Base-by-base conservation (phyloP, 1,139 yeast species). In the Suhomyces taliae region DNA sequence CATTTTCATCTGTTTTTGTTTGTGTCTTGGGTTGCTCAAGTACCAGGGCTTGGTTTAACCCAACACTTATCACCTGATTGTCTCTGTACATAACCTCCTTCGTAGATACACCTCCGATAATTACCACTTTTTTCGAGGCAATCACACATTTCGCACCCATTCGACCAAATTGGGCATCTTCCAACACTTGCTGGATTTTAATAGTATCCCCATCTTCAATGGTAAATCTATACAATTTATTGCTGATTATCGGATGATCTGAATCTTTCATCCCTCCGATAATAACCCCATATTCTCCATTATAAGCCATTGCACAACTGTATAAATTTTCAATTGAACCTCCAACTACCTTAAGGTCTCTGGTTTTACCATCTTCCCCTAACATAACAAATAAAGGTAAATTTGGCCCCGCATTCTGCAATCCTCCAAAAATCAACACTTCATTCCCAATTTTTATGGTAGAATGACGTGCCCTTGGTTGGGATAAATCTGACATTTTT, bases 91-190 rank as follows among this genome's bases (percentile, higher is more conserved):
- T 69, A 8, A 78, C 60, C 43, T 65, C 61, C 8, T 56, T 49
- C 5, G 77, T 69, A 27, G 80, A 70, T 1, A 83, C 83, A 12
- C 93, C 93, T 4, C 95, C 93, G 15, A 78, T 73, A 1, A 86
- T 40, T 1, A 83, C 39, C 3, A 83, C 46, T 32, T 68, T 62
- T 9, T 61, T 48, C 0, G 58, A 57, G 10, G 58, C 56, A 35
- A 67, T 55, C 2, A 57, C 51, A 9, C 63, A 60, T 50, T 70
- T 67, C 46, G 80, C 66, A 15, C 88, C 84, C 45, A 81, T 77
- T 49, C 90, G 67, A 34, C 65, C 67, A 9, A 76, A 56, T 4
- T 66, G 47, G 1, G 64, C 53, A 24, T 51, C 40, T 10, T 34
- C 45, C 34, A 29, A 35, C 34, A 43, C 36, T 44, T 51, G 8